Conservation (phyloP, 2,329 filamentous ascomycete species). For the Aspergillus brunneoviolaceus region DNA sequence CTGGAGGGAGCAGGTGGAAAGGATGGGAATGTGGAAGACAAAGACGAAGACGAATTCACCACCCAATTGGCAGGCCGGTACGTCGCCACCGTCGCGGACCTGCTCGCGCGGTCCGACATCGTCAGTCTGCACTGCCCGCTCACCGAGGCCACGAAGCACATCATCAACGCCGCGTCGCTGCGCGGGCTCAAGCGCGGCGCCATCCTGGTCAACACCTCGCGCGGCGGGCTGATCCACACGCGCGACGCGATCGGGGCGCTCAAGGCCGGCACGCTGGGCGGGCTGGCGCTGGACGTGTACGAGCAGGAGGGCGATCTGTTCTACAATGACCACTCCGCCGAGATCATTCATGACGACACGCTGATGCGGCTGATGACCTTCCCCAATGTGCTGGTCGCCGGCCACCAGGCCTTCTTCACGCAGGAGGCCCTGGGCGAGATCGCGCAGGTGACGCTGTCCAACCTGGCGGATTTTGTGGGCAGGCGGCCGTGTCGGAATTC, state of each 20-base stretch:
- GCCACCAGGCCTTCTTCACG: conserved; percentile 70
- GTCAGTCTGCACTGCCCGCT: conserved; percentile 67
- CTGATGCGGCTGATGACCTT: conserved; percentile 68
- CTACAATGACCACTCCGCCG: conserved; percentile 63
- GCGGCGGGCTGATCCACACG: conserved; percentile 64
- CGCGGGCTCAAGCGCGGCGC: conserved; percentile 58
- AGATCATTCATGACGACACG: conserved; percentile 66
- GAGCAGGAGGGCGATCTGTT: conserved; percentile 62
- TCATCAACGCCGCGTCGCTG: conserved; percentile 58
- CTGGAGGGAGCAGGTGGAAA: no score
- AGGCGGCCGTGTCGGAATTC: conserved; percentile 30
- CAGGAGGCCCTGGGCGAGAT: conserved; percentile 65
- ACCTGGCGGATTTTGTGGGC: conserved; percentile 45
- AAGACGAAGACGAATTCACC: not conserved
- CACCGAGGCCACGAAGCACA: conserved; percentile 57
- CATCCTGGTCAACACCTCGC: conserved; percentile 64
- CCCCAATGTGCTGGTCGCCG: conserved; percentile 65
- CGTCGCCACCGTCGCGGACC: conserved; percentile 49
- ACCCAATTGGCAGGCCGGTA: conserved; percentile 47
- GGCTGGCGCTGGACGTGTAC: conserved; percentile 67
- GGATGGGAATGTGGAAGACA: no score
- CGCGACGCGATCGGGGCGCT: conserved; percentile 59
- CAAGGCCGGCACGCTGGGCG: conserved; percentile 60
- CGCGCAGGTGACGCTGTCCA: conserved; percentile 58
- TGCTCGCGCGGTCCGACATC: conserved; percentile 60